Evolutionary conservation across 2,329 filamentous ascomycete genomes (phyloP), one percentile per base, ranked within the genome.

Genomic region (Drechslerella dactyloides): DNA sequence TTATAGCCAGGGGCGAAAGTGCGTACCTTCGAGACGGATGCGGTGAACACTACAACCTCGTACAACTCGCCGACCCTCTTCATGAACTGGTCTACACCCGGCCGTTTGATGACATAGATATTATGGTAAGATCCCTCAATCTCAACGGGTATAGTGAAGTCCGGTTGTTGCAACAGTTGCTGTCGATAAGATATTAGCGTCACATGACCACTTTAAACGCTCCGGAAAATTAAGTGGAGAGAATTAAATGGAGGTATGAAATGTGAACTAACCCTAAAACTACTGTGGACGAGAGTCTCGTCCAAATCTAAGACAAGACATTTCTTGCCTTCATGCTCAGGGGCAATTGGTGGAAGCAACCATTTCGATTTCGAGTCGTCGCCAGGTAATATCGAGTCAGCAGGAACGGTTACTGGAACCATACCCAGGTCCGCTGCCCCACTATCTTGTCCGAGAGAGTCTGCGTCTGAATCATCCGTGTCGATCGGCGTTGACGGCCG

Each of bases 111-210:
- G 75, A 99, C 94, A 79, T 99, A 99, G 61, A 99, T 96, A 78
- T 99, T 99, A 82, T 99, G 94, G 79, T 96, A 97, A 80, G 96
- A 96, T 64, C 94, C 94, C 82, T 99, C 94, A 74, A 99, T 99
- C 78, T 99, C 94, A 30, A 99, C 94, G 0, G 94, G 94, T 78
- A 99, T 97, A 4, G 94, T 99, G 79, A 99, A 97, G 81, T 99
- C 94, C 68, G 94, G 94, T 83, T 97, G 93, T 78, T 97, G 93
- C 51, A 99, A 85, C 76, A 97, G 94, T 93, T 97, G 78, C 50
- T 73, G 44, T 7, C n/a, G 13, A 42, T 27, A 15, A 35, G 46
- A 50, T 17, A 42, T 54, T 37, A 73, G 53, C 6, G 55, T 46
- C 56, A 51, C 40, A 56, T 56, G 40, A 24, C 15, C 19, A 33